phyloP scores from a whole-genome alignment of 129 eudicot genomes.

The Sambucus nigra region DNA sequence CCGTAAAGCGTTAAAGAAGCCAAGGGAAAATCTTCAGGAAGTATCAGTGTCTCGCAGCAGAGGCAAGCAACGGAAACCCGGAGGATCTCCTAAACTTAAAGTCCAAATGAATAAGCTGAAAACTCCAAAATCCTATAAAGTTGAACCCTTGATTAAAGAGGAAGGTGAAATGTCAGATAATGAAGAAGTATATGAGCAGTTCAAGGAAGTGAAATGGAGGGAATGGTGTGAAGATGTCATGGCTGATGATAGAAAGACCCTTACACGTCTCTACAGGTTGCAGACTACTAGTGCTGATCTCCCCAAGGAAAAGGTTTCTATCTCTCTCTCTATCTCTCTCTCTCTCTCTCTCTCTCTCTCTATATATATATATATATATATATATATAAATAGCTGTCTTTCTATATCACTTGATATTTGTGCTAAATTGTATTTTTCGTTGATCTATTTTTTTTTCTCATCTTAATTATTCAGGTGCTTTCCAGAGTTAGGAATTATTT shows the following conservation, averaged over 20 bases:
- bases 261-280: constrained; percentile 70
- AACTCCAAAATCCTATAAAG: constrained; percentile 43
- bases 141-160: constrained; percentile 78
- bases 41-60: constrained; percentile 36
- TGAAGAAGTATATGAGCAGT: constrained; percentile 93
- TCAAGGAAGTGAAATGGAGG: constrained; percentile 97
- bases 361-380: no score
- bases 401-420: no score
- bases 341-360: no score
- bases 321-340: not conserved
- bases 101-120: constrained; percentile 29
- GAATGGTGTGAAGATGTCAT: constrained; percentile 99
- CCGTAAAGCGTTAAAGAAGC: constrained; percentile 66
- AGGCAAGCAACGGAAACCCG: constrained; percentile 52
- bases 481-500: constrained; percentile 74
- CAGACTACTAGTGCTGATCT: constrained; percentile 90
- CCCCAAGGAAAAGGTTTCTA: constrained; percentile 83
- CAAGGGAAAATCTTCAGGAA: constrained; percentile 33
- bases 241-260: constrained; percentile 69
- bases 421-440: not conserved
- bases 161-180: constrained; percentile 98
- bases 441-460: not conserved
- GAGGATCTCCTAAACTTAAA: constrained; percentile 26
- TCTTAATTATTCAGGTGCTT: constrained; percentile 53
- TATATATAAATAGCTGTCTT: no score